Evolutionary conservation across 306 rosid species (phyloP).

Genomic region (Fragaria iinumae): DNA sequence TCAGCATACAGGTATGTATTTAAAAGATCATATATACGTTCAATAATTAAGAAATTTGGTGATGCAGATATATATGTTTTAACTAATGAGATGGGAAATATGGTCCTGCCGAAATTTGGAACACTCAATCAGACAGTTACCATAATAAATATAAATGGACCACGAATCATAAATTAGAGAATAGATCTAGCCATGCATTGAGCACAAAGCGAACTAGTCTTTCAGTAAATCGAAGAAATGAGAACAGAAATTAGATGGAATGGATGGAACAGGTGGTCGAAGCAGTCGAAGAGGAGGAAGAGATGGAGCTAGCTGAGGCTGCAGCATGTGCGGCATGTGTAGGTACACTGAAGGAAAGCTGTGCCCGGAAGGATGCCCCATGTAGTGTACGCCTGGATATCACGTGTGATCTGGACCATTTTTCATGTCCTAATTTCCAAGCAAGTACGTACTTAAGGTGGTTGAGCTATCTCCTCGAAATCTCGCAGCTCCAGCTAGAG

Average conservation of each 20-base stretch:
- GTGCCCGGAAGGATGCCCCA: constrained; percentile 23
- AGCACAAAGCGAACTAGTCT: no score
- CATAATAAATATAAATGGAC: constrained; percentile 52
- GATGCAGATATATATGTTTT: neutral
- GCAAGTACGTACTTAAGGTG: constrained; percentile 15
- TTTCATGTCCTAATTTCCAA: constrained; percentile 12
- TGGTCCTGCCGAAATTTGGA: constrained; percentile 57
- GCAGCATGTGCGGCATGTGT: constrained; percentile 37
- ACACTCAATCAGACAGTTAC: constrained; percentile 45
- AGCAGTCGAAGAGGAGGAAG: constrained; percentile 16
- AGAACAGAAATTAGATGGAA: neutral
- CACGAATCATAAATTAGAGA: constrained; percentile 34
- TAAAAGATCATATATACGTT: neutral
- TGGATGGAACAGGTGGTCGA: constrained; percentile 30
- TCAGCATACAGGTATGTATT: neutral
- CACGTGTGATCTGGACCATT: constrained; percentile 71
- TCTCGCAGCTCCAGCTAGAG: neutral
- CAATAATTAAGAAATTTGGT: neutral
- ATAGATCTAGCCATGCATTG: neutral
- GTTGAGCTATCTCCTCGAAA: constrained; percentile 18
- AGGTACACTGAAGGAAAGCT: constrained; percentile 28
- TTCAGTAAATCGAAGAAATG: constrained; percentile 11
- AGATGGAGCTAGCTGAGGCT: neutral
- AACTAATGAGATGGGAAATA: constrained; percentile 46
- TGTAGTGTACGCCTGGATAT: constrained; percentile 33